Percentiles rank a stretch among this genome's conserved stretches.
These are phyloP conservation scores for Fusarium sp. DNA, from an alignment of 2,329 filamentous ascomycete genomes.

Conservation along the genomic window DNA sequence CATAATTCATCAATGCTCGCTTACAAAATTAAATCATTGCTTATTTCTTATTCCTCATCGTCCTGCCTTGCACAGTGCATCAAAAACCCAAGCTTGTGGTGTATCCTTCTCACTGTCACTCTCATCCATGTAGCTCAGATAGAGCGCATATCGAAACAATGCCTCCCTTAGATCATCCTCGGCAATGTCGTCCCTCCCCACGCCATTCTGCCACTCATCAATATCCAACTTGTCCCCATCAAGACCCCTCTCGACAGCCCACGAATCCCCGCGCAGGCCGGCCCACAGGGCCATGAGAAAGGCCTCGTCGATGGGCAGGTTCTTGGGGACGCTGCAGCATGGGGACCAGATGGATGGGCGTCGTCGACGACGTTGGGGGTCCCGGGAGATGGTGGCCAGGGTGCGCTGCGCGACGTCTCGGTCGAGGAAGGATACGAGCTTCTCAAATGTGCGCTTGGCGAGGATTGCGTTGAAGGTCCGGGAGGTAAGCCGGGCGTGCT, in stretches of 20 bases:
- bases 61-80: constrained; percentile 30
- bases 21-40: background rate
- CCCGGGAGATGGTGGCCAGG: constrained; percentile 36
- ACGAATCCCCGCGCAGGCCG: constrained; percentile 45
- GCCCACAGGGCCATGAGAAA: constrained; percentile 50
- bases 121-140: constrained; percentile 49
- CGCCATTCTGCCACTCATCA: constrained; percentile 29
- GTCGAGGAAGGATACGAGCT: constrained; percentile 49
- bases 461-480: constrained; percentile 50
- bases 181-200: constrained; percentile 40
- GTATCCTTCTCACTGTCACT: constrained; percentile 41
- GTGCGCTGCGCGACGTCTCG: constrained; percentile 40
- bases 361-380: constrained; percentile 40
- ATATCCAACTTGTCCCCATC: constrained; percentile 22
- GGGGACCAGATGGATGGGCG: constrained; percentile 51
- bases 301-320: constrained; percentile 46
- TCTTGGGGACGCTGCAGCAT: constrained; percentile 48
- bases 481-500: constrained; percentile 49
- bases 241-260: constrained; percentile 26
- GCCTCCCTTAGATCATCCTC: constrained; percentile 43
- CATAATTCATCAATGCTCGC: background rate
- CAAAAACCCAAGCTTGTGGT: constrained; percentile 50
- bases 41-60: constrained; percentile 1
- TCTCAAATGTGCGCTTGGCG: constrained; percentile 43
- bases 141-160: constrained; percentile 52